phyloP scores from a whole-genome alignment of 2,329 filamentous ascomycete species.

The Pseudopithomyces chartarum region DNA sequence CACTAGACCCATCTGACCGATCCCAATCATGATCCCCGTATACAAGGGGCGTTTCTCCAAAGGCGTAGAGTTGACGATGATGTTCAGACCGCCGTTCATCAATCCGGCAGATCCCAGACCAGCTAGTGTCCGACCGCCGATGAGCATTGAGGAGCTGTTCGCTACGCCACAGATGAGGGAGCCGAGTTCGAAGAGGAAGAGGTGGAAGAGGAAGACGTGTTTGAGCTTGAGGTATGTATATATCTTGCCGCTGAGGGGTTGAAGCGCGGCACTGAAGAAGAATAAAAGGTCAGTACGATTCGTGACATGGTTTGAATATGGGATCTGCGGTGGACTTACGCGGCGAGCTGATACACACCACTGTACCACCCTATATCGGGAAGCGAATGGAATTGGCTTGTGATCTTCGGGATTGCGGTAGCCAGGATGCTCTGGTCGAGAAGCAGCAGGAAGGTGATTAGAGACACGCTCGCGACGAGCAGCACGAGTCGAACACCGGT shows the following conservation, averaged over 20 bases:
- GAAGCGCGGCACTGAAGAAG: constrained; percentile 14
- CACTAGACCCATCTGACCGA: constrained; percentile 32
- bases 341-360: constrained; percentile 16
- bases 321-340: constrained; percentile 3
- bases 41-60: constrained; percentile 42
- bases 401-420: constrained; percentile 24
- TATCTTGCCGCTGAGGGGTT: constrained; percentile 26
- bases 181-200: constrained; percentile 53
- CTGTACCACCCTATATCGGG: constrained; percentile 22
- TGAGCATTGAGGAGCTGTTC: constrained; percentile 14
- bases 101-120: constrained; percentile 15
- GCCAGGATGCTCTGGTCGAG: constrained; percentile 25
- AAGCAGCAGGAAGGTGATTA: constrained; percentile 21
- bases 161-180: constrained; percentile 56
- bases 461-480: constrained; percentile 10
- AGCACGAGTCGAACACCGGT: constrained; percentile 12
- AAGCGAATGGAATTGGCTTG: constrained; percentile 22
- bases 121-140: constrained; percentile 18
- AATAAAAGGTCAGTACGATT: background rate
- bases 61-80: constrained; percentile 10
- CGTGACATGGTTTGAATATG: background rate
- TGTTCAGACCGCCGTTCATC: constrained; percentile 19
- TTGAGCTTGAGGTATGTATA: constrained; percentile 37
- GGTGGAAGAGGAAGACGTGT: constrained; percentile 50
- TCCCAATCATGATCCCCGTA: constrained; percentile 16